A percentile compares a stretch with the other conserved stretches of the same genome.
Evolutionary conservation across 208 protist genomes (phyloP).

Genomic region (Leishmania martiniquensis): DNA sequence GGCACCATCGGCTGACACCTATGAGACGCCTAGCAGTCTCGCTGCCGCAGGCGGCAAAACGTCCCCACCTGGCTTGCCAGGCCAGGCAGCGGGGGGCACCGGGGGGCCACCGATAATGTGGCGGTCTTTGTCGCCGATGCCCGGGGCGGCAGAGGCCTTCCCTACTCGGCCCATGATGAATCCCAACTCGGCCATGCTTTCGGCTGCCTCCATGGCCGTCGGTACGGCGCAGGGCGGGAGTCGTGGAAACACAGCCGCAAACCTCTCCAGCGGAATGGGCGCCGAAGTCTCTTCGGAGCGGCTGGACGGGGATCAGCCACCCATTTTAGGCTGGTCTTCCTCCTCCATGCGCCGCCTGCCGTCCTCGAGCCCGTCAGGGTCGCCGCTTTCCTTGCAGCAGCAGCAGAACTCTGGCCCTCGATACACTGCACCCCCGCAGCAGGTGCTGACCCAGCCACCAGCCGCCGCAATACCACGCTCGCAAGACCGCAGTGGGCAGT

Average conservation of each 20-base stretch:
- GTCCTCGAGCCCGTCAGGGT: constrained; percentile 11
- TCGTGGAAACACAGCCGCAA: constrained; percentile 10
- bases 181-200: neutral
- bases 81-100: neutral
- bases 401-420: constrained; percentile 15
- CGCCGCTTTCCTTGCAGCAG: constrained; percentile 12
- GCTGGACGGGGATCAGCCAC: constrained; percentile 20
- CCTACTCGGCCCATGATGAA: constrained; percentile 15
- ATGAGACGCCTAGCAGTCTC: constrained; percentile 14
- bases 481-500: constrained; percentile 27
- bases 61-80: neutral
- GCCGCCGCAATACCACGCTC: constrained; percentile 17
- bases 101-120: constrained; percentile 18
- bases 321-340: constrained; percentile 28
- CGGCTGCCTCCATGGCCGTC: neutral
- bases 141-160: constrained; percentile 9
- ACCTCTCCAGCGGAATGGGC: constrained; percentile 9
- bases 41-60: neutral
- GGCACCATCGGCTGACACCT: constrained; percentile 1
- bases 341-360: constrained; percentile 26
- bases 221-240: neutral
- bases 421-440: constrained; percentile 16
- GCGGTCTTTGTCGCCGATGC: constrained; percentile 4
- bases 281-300: constrained; percentile 3
- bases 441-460: constrained; percentile 13